Evolutionary conservation across 106 monocot genomes (phyloP).

Genomic region (Dendrobium huoshanense): DNA sequence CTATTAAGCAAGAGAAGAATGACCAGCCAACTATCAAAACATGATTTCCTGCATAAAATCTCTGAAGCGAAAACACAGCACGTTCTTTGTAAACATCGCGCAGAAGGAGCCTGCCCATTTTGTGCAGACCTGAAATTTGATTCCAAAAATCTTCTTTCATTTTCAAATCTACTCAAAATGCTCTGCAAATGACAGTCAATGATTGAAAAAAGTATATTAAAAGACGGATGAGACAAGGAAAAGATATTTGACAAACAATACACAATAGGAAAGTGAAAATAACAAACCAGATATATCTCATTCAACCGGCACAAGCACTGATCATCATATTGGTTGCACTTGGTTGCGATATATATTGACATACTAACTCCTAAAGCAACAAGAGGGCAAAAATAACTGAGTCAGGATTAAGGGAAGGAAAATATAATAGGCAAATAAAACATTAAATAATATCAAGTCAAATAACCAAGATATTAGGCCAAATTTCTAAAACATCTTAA

Average conservation of each 20-base stretch:
- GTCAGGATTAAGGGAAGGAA: background rate
- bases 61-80: conserved; percentile 53
- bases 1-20: conserved; percentile 48
- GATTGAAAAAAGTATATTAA: conserved; percentile 8
- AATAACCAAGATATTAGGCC: background rate
- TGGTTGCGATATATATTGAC: conserved; percentile 29
- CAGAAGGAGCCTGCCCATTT: conserved; percentile 1
- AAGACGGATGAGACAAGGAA: background rate
- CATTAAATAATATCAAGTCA: background rate
- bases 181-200: conserved; percentile 20
- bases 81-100: conserved; percentile 1
- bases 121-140: conserved; percentile 13
- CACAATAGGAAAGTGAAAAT: background rate
- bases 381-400: background rate
- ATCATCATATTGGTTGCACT: conserved; percentile 21
- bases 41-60: conserved; percentile 22
- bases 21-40: conserved; percentile 46
- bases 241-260: background rate
- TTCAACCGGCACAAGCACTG: conserved; percentile 36
- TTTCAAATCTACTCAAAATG: conserved; percentile 33
- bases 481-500: background rate
- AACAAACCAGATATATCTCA: conserved; percentile 57
- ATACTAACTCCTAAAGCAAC: conserved; percentile 49
- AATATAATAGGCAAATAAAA: background rate
- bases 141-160: conserved; percentile 42